These are phyloP conservation scores for Solanum pimpinellifolium DNA, from an alignment of 257 asterid genomes.

Conservation along the genomic window DNA sequence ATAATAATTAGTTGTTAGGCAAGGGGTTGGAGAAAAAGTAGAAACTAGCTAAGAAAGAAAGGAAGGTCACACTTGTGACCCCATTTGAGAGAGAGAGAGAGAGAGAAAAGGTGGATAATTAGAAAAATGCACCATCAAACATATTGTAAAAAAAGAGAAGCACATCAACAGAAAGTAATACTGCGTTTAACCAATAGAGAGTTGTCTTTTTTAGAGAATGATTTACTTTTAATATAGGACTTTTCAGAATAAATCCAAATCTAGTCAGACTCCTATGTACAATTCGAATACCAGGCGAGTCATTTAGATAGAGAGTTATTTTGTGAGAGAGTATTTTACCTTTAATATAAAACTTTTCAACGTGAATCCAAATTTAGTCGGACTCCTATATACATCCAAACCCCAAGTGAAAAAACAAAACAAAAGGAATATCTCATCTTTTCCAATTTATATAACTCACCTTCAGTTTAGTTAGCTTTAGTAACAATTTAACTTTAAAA, in stretches of 20 bases:
- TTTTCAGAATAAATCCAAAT: too few species aligned
- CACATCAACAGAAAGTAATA: slow-evolving; percentile 18
- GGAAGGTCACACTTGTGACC: slow-evolving; percentile 22
- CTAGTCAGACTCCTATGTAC: too few species aligned
- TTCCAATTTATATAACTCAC: neutral
- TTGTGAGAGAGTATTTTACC: too few species aligned
- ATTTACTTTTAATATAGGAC: too few species aligned
- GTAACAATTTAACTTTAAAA: neutral
- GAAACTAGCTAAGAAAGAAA: slow-evolving; percentile 25
- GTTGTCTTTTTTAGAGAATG: accelerated
- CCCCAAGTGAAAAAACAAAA: neutral
- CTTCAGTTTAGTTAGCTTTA: neutral
- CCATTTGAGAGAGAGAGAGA: slow-evolving; percentile 11
- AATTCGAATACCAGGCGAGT: too few species aligned
- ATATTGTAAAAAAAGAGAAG: slow-evolving; percentile 18
- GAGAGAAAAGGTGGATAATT: slow-evolving; percentile 10
- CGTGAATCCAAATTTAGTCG: too few species aligned
- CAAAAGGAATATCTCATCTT: accelerated
- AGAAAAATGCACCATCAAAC: slow-evolving; percentile 17
- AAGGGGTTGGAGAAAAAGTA: slow-evolving; percentile 25
- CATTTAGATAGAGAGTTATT: too few species aligned
- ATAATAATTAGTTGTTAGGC: slow-evolving; percentile 26
- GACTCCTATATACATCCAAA: too few species aligned
- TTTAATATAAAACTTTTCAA: too few species aligned
- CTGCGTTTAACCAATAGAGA: neutral